phyloP scores from a whole-genome alignment of 1,139 yeast species.

The Blastobotrys capitulatus region DNA sequence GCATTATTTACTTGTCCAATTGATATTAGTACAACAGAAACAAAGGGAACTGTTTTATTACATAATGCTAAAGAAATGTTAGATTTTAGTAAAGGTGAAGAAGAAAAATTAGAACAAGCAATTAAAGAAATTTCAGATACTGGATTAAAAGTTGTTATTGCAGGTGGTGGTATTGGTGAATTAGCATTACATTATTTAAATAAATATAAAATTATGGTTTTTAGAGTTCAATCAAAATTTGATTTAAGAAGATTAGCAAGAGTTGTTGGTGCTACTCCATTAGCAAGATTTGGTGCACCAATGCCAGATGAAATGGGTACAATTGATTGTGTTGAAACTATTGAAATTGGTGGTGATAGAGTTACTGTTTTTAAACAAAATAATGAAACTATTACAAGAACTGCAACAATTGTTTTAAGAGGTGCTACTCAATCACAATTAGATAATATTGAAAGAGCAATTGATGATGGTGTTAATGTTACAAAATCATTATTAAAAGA shows the following conservation, averaged over 20 bases:
- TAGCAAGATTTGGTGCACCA: constrained; percentile 94
- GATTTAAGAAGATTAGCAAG: constrained; percentile 91
- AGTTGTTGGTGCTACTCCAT: constrained; percentile 96
- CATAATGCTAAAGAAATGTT: constrained; percentile 97
- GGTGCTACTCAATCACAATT: constrained; percentile 96
- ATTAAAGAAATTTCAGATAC: constrained; percentile 78
- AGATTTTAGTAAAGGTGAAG: constrained; percentile 94
- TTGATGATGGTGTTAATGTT: constrained; percentile 93
- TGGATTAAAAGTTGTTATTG: constrained; percentile 83
- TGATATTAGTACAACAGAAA: constrained; percentile 91
- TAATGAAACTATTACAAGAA: constrained; percentile 46
- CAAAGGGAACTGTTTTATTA: constrained; percentile 91
- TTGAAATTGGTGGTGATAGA: constrained; percentile 96
- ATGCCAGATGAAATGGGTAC: constrained; percentile 90
- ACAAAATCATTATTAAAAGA: constrained; percentile 85
- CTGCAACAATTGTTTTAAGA: constrained; percentile 87
- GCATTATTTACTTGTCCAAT: constrained; percentile 92
- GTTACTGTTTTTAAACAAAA: constrained; percentile 91
- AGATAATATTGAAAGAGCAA: constrained; percentile 94
- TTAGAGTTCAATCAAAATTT: constrained; percentile 89
- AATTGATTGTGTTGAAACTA: constrained; percentile 82
- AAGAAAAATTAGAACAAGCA: constrained; percentile 81
- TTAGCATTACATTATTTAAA: constrained; percentile 89
- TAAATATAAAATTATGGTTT: constrained; percentile 75
- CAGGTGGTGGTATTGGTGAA: constrained; percentile 92